These are phyloP conservation scores for Neurospora sp. DNA, from an alignment of 2,329 filamentous ascomycete genomes.

Conservation along the genomic window DNA sequence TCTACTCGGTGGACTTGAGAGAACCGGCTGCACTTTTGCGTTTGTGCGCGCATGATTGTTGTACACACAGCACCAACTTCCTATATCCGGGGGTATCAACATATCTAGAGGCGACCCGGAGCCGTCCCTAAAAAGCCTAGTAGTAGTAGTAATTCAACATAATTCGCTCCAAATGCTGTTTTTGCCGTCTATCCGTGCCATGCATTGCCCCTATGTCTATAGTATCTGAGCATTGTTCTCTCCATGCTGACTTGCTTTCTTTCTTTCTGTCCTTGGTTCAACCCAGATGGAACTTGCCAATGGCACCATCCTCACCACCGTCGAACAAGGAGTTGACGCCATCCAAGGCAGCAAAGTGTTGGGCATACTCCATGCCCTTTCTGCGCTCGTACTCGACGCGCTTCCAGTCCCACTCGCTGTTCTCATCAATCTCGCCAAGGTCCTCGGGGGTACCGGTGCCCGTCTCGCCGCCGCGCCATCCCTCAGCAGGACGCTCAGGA, in stretches of 20 bases:
- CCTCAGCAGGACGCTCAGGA: conserved; percentile 57
- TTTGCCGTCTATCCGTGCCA: neutral
- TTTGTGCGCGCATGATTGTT: neutral
- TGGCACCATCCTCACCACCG: conserved; percentile 39
- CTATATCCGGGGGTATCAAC: neutral
- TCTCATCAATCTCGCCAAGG: conserved; percentile 24
- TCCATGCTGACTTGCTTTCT: neutral
- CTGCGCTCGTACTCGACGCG: conserved; percentile 44
- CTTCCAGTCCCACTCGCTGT: conserved; percentile 47
- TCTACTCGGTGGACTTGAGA: neutral
- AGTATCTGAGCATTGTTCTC: neutral
- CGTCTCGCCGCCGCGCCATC: conserved; percentile 42
- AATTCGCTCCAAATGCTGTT: neutral
- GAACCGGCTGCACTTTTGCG: neutral
- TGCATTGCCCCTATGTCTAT: neutral
- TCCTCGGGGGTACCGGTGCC: conserved; percentile 31
- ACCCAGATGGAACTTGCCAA: conserved; percentile 38
- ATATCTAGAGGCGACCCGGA: neutral
- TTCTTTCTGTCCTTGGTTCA: conserved; percentile 10
- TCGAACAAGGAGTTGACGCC: conserved; percentile 41
- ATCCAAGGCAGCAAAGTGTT: conserved; percentile 48
- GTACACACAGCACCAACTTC: neutral
- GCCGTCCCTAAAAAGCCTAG: neutral
- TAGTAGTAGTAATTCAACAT: neutral
- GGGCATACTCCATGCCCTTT: conserved; percentile 43